Base-by-base conservation (phyloP, 2,329 filamentous ascomycete genomes). In the Colletotrichum somersetense region DNA sequence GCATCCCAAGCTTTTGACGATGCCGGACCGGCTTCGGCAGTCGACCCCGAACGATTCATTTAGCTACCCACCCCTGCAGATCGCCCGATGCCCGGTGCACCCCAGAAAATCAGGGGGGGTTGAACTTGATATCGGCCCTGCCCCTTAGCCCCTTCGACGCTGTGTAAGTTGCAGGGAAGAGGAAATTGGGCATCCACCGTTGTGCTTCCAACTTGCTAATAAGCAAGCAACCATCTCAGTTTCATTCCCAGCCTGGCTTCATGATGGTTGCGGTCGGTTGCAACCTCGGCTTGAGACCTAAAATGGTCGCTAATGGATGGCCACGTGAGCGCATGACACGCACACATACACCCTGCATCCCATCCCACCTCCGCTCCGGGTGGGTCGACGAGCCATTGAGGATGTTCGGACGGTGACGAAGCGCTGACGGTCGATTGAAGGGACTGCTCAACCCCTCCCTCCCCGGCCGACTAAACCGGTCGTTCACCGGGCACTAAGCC, bases 51-150 rank as follows among this genome's bases (percentile, higher is more conserved):
- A 58, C 26, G 57, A 46, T 42, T 63, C 30, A 44, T 23, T 46
- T 16, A 20, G 26, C 20, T 30, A 38, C 26, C 23, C 35, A 20
- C 40, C 18, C 66, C 70, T 56, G 61, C 20, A 73, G 70, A 73
- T 73, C 46, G 38, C 20, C 66, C 67, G 70, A 72, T 50, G 70
- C 70, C 70, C 70, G 70, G 38, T 59, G 56, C 26, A 65, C 48
- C 35, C 30, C 61, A 38, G 23, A 56, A 33, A 64, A 30, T 23
- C 59, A 42, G 11, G 7, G 53, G 30, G 35, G 65, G 18, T 46
- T 53, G 5, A 33, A 53, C 42, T 38, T 42, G 35, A 53, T 30
- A 57, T 44, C 64, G 26, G 42, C 56, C 44, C 44, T 18, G 30
- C 20, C 46, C 11, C 40, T 12, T 42, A 12, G 18, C 46, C 46